phyloP scores from a whole-genome alignment of 2,329 filamentous ascomycete genomes.

The Dothistroma septosporum region DNA sequence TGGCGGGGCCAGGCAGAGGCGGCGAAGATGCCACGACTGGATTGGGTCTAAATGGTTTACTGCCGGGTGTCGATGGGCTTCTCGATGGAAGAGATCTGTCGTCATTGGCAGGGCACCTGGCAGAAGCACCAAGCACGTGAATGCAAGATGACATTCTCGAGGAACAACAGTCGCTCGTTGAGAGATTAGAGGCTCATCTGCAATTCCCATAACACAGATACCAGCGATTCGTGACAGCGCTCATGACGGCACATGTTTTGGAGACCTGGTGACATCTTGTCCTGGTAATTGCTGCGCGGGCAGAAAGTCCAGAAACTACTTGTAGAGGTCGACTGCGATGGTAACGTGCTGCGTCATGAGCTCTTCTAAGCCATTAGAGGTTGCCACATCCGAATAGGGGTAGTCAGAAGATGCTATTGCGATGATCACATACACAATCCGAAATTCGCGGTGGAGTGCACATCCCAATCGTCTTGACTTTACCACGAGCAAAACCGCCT shows the following conservation, averaged over 20 bases:
- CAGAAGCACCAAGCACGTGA: neutral
- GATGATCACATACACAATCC: conserved; percentile 60
- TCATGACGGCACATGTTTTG: too few relatives aligned
- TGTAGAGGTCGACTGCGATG: conserved; percentile 18
- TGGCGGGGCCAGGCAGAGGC: neutral
- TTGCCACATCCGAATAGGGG: conserved; percentile 45
- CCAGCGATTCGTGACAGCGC: too few relatives aligned
- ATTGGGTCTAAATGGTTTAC: neutral
- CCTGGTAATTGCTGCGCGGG: neutral
- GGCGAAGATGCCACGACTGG: neutral
- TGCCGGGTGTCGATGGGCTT: neutral
- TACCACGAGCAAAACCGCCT: conserved; percentile 70
- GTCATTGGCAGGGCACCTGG: neutral
- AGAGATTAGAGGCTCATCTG: too few relatives aligned
- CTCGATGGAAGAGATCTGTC: conserved; percentile 2
- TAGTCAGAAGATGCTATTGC: conserved; percentile 60
- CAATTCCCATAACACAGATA: too few relatives aligned
- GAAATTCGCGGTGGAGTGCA: neutral
- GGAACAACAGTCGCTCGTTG: too few relatives aligned
- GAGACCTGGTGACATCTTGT: too few relatives aligned
- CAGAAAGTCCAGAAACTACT: conserved; percentile 13
- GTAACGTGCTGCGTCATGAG: conserved; percentile 14
- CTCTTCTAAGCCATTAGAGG: conserved; percentile 16
- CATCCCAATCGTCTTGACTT: neutral
- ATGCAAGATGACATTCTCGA: too few relatives aligned